Evolutionary conservation across 2,329 filamentous ascomycete species (phyloP).

Genomic region (Grosmannia serpens): DNA sequence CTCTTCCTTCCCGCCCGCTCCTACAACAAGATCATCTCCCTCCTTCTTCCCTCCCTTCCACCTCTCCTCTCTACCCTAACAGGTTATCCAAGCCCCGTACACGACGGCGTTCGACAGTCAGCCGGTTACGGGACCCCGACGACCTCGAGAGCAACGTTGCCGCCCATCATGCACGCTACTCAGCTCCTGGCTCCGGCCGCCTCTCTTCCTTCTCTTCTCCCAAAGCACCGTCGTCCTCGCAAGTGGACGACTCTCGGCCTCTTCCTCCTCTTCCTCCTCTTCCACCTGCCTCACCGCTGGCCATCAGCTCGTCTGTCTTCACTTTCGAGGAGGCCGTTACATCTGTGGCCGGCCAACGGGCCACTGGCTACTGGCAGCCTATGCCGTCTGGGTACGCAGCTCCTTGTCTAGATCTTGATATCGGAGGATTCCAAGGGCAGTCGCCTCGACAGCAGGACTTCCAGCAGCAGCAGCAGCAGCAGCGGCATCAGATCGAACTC

Average conservation of each 20-base stretch:
- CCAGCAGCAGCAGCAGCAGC: slow-evolving; percentile 6
- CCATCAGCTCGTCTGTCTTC: slow-evolving; percentile 3
- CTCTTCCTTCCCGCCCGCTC: slow-evolving; percentile 4
- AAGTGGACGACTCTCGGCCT: not conserved
- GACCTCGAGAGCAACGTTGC: slow-evolving; percentile 19
- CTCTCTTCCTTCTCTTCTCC: not conserved
- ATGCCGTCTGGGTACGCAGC: slow-evolving; percentile 1
- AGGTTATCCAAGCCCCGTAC: slow-evolving; percentile 41
- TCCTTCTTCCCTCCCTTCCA: not conserved
- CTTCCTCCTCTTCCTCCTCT: not conserved
- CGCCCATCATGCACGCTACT: slow-evolving; percentile 14
- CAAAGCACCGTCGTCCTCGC: not conserved
- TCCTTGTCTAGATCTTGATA: slow-evolving; percentile 1
- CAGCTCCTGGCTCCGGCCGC: slow-evolving; percentile 16
- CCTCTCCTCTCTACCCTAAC: slow-evolving; percentile 17
- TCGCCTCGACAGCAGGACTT: slow-evolving; percentile 7
- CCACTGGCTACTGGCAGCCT: slow-evolving; percentile 5
- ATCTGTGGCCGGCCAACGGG: not conserved
- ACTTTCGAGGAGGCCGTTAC: slow-evolving; percentile 10
- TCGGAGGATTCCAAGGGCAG: slow-evolving; percentile 8
- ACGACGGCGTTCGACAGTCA: slow-evolving; percentile 28
- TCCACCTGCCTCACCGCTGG: slow-evolving; percentile 7
- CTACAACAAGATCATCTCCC: not conserved
- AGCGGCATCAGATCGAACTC: not conserved
- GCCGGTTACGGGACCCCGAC: slow-evolving; percentile 25